Base-by-base conservation (phyloP, 345 rosid genomes). In the Citrus maxima region DNA sequence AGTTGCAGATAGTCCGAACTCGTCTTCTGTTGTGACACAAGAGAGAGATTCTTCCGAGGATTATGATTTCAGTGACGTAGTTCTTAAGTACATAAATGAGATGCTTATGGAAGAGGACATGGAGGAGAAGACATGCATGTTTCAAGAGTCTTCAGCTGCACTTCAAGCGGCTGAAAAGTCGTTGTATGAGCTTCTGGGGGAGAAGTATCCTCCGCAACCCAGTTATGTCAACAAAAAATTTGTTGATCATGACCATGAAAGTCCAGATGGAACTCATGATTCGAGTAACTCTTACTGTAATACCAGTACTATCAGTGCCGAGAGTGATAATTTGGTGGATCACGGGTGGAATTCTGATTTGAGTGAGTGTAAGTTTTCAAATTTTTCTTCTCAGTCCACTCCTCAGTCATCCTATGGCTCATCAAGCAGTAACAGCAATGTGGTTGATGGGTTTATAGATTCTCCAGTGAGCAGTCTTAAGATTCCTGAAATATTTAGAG, bases 31-130 rank as follows among this genome's bases (percentile, higher is more conserved):
- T 35, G 58, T 13, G 73, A 70, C 10, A 56, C 85, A 73, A 58
- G 78, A 78, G 66, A 85, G 67, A 40, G 79, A 88, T 76, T 83
- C 67, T 0, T 82, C 55, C 8, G 88, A 88, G 55, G 92, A 88
- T 79, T 84, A 67, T 77, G 91, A 89, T 73, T 88, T 87, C 42
- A 89, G 86, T 64, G 91, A 91, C 67, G 90, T 77, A 61, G 90
- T 85, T 81, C 88, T 91, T 6, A 87, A 63, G 84, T 91, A 87
- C 67, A 89, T 91, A 9, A 87, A 16, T 61, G 77, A 86, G 80
- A 88, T 91, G 80, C 89, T 91, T 42, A 84, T 91, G 95, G 92
- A 89, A 77, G 94, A 87, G 80, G 92, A 90, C 77, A 86, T 82
- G 80, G 92, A 83, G 77, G 92, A 88, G 82, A 89, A 88, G 73